Conservation (phyloP, 2,329 filamentous ascomycete genomes). For the Proliferodiscus dingleyae region DNA sequence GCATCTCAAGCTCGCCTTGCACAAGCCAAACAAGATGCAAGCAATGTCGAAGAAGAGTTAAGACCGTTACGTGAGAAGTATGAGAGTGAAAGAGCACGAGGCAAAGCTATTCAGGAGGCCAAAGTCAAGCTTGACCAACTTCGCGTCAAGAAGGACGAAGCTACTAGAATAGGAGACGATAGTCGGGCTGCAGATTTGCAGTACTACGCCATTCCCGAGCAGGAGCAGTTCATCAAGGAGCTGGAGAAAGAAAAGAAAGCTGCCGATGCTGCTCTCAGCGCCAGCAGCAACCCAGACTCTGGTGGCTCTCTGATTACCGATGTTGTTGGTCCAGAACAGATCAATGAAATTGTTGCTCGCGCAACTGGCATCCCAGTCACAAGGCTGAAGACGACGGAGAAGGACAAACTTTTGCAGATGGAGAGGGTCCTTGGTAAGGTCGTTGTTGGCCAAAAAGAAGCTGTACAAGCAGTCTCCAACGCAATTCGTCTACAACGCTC, state of each 20-base stretch:
- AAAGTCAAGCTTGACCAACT: constrained; percentile 93
- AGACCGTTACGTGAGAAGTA: constrained; percentile 92
- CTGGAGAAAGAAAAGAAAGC: constrained; percentile 77
- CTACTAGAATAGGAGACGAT: constrained; percentile 81
- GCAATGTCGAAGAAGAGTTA: constrained; percentile 91
- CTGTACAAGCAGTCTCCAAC: constrained; percentile 88
- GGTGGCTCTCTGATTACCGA: constrained; percentile 80
- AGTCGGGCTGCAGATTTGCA: constrained; percentile 87
- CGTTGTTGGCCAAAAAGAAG: constrained; percentile 92
- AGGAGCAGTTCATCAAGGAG: constrained; percentile 71
- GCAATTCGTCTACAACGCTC: constrained; percentile 93
- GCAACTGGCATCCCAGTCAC: constrained; percentile 99
- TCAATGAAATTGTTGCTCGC: constrained; percentile 95
- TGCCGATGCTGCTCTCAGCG: constrained; percentile 67
- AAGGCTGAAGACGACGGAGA: constrained; percentile 87
- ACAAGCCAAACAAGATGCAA: constrained; percentile 82
- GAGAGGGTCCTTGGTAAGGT: constrained; percentile 78
- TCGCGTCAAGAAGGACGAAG: constrained; percentile 87
- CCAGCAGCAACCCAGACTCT: constrained; percentile 47
- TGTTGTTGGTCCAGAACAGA: constrained; percentile 92
- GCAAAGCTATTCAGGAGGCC: constrained; percentile 86
- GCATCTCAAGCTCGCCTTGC: constrained; percentile 79
- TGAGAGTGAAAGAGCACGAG: constrained; percentile 84
- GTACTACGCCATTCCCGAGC: constrained; percentile 96
- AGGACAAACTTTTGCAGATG: constrained; percentile 98